Evolutionary conservation across 441 rosid genomes (phyloP).

Genomic region (Capsella rubella): DNA sequence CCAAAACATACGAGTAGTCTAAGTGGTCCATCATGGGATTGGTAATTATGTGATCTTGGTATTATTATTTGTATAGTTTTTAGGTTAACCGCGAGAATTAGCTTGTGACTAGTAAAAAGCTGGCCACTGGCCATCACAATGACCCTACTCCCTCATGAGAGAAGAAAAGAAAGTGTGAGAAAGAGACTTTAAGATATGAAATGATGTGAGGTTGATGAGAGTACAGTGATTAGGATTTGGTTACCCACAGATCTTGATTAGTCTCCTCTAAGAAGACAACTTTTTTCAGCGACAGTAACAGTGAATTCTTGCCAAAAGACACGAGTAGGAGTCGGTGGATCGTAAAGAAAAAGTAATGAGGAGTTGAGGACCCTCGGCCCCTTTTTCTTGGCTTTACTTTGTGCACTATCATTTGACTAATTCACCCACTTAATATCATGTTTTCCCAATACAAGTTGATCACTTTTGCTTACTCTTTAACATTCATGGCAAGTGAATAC

Average conservation of each 20-base stretch:
- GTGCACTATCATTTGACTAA: conserved; percentile 37
- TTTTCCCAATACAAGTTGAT: conserved; percentile 12
- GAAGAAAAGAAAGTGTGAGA: conserved; percentile 35
- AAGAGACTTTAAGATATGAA: conserved; percentile 45
- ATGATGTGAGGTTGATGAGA: conserved; percentile 56
- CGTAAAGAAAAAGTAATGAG: conserved; percentile 15
- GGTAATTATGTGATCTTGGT: not conserved
- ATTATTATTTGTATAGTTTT: not conserved
- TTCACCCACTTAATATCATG: conserved; percentile 28
- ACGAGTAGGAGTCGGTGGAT: conserved; percentile 38
- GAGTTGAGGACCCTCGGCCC: not conserved
- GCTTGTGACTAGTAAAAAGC: not conserved
- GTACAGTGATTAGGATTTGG: conserved; percentile 31
- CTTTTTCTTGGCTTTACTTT: conserved; percentile 13
- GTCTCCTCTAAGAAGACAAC: conserved; percentile 21
- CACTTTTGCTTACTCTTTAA: conserved; percentile 3
- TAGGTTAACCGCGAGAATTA: not conserved
- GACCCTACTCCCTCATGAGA: not conserved
- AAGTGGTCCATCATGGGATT: not conserved
- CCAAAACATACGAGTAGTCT: too few species aligned
- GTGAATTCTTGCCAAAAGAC: conserved; percentile 32
- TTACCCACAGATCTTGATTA: conserved; percentile 22
- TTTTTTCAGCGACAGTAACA: conserved; percentile 33
- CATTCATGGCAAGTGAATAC: not conserved
- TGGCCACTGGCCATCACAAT: not conserved